phyloP scores from a whole-genome alignment of 805 yeast species.

The Metschnikowia baotianmanensis region DNA sequence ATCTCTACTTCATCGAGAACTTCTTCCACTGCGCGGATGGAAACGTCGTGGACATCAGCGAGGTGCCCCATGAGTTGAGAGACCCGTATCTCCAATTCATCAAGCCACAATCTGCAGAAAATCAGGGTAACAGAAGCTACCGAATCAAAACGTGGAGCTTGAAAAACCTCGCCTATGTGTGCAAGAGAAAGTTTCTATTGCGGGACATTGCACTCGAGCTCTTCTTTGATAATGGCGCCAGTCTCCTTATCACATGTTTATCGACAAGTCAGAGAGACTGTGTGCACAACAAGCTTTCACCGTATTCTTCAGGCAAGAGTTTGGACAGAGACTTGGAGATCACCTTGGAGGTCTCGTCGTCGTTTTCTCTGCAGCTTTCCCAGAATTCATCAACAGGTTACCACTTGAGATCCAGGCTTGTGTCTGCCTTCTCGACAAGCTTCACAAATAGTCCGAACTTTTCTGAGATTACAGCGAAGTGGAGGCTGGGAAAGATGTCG shows the following conservation, averaged over 20 bases:
- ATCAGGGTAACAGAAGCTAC: conserved; percentile 35
- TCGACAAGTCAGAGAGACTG: conserved; percentile 52
- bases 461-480: conserved; percentile 53
- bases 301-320: conserved; percentile 47
- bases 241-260: conserved; percentile 65
- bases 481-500: conserved; percentile 78
- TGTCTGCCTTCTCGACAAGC: conserved; percentile 36
- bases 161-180: conserved; percentile 56
- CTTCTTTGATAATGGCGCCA: conserved; percentile 70
- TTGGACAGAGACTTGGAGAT: conserved; percentile 55
- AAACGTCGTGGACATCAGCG: conserved; percentile 59
- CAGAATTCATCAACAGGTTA: conserved; percentile 17
- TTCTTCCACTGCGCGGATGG: conserved; percentile 57
- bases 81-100: conserved; percentile 71
- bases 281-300: conserved; percentile 48
- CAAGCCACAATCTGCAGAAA: conserved; percentile 41
- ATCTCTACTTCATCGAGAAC: conserved; percentile 66
- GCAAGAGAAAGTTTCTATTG: conserved; percentile 71
- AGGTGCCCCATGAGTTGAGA: conserved; percentile 58
- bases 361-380: conserved; percentile 14
- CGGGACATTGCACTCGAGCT: conserved; percentile 81
- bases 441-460: conserved; percentile 22
- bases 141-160: conserved; percentile 59
- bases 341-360: conserved; percentile 51
- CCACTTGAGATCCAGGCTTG: conserved; percentile 28